A percentile compares a stretch with the other conserved stretches of the same genome.
These are phyloP conservation scores for Rutstroemia sydowiana DNA, from an alignment of 2,329 filamentous ascomycete species.

Conservation along the genomic window DNA sequence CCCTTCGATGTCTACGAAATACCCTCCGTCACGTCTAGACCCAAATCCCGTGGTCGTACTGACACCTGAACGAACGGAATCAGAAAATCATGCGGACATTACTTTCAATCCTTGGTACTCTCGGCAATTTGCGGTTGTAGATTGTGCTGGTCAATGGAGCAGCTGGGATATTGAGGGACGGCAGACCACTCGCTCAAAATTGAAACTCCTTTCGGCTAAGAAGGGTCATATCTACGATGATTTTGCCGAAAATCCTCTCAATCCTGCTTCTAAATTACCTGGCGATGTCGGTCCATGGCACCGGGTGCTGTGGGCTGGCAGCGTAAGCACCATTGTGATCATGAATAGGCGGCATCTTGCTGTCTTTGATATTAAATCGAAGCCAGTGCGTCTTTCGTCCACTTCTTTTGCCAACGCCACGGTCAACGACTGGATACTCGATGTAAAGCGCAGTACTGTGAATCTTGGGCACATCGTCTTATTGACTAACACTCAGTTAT, in stretches of 20 bases:
- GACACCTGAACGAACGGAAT: constrained; percentile 44
- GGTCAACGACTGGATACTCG: constrained; percentile 45
- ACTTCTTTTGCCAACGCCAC: constrained; percentile 15
- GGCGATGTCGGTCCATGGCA: constrained; percentile 37
- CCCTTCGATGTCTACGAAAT: constrained; percentile 8
- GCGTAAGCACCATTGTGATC: constrained; percentile 38
- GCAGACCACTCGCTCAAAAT: constrained; percentile 9
- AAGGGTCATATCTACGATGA: constrained; percentile 23
- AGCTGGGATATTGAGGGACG: constrained; percentile 47
- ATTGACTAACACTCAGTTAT: constrained; percentile 37
- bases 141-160: constrained; percentile 58
- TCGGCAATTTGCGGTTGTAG: constrained; percentile 58
- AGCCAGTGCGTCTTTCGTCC: constrained; percentile 16
- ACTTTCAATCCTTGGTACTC: constrained; percentile 55
- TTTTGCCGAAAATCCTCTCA: constrained; percentile 4
- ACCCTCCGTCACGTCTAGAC: constrained; percentile 43
- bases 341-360: constrained; percentile 34
- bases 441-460: constrained; percentile 42
- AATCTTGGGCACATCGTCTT: constrained; percentile 47
- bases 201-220: constrained; percentile 17
- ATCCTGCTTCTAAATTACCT: background rate
- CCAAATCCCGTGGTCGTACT: constrained; percentile 49
- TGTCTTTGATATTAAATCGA: constrained; percentile 25
- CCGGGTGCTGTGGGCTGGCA: constrained; percentile 40
- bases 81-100: constrained; percentile 52